Percentiles rank a stretch among this genome's conserved stretches.
phyloP scores from a whole-genome alignment of 495 filamentous ascomycete species.

The Astrocystis sublimbata region DNA sequence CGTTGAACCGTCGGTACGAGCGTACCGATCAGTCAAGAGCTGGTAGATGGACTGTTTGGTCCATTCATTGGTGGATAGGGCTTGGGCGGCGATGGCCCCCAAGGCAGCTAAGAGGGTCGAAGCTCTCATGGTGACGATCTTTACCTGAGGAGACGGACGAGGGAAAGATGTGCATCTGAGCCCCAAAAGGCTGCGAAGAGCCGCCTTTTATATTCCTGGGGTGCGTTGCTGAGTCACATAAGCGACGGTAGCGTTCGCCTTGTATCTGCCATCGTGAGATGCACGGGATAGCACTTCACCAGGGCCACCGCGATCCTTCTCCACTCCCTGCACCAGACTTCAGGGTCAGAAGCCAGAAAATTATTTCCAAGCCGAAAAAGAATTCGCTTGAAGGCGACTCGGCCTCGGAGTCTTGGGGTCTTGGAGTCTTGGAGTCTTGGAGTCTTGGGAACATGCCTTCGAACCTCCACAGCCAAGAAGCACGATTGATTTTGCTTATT shows the following conservation, averaged over 20 bases:
- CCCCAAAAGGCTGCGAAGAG: neutral
- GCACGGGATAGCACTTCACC: neutral
- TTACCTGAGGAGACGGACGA: neutral
- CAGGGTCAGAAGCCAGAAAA: neutral
- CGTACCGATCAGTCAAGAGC: conserved; percentile 74
- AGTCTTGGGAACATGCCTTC: neutral
- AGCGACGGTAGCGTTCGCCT: too few relatives aligned
- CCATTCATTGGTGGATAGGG: conserved; percentile 53
- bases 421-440: too few relatives aligned
- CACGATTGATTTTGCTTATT: neutral
- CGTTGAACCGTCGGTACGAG: conserved; percentile 64
- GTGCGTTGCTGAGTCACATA: neutral
- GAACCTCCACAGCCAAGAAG: neutral
- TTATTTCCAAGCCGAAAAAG: neutral
- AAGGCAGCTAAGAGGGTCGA: conserved; percentile 10
- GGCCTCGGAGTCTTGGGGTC: too few relatives aligned
- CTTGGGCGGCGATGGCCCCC: conserved; percentile 12
- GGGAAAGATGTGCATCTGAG: neutral
- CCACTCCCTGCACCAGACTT: neutral
- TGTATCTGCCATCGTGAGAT: neutral
- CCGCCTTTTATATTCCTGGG: neutral
- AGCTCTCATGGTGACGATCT: conserved; percentile 2
- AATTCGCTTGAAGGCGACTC: neutral
- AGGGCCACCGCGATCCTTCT: neutral
- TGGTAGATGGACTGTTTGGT: conserved; percentile 69